Conservation (phyloP, 2,329 filamentous ascomycete genomes). For the Aspergillus ochraceus region DNA sequence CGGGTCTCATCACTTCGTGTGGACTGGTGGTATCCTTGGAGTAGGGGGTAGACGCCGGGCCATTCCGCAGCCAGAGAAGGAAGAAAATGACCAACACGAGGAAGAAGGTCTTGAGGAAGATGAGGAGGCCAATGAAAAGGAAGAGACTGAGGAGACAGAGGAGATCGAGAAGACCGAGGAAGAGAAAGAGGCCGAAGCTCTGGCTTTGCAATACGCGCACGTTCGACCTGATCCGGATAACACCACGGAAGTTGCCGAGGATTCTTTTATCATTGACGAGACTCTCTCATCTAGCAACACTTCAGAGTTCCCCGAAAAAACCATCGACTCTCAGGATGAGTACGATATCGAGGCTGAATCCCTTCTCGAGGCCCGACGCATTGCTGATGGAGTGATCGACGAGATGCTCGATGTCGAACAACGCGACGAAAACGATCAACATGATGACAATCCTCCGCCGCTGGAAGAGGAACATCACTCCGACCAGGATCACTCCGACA, state of each 20-base stretch:
- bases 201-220: not conserved
- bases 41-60: slow-evolving; percentile 21
- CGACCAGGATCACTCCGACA: not conserved
- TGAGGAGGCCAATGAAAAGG: not conserved
- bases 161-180: not conserved
- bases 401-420: slow-evolving; percentile 18
- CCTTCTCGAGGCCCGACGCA: slow-evolving; percentile 16
- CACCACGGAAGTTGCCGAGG: not conserved
- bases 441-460: not conserved
- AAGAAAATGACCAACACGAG: not conserved
- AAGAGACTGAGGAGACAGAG: not conserved
- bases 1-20: slow-evolving; percentile 25
- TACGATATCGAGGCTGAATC: slow-evolving; percentile 29
- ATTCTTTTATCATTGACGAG: not conserved
- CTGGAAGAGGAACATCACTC: not conserved
- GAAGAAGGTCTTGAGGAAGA: not conserved
- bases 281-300: slow-evolving; percentile 2
- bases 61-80: not conserved
- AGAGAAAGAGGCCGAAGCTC: not conserved
- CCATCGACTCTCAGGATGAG: slow-evolving; percentile 23
- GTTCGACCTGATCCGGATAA: not conserved
- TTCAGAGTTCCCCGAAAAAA: slow-evolving; percentile 6
- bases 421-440: not conserved
- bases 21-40: slow-evolving; percentile 37
- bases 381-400: slow-evolving; percentile 17